phyloP scores from a whole-genome alignment of 768 basidiomycete species.

The Mycena amicta region DNA sequence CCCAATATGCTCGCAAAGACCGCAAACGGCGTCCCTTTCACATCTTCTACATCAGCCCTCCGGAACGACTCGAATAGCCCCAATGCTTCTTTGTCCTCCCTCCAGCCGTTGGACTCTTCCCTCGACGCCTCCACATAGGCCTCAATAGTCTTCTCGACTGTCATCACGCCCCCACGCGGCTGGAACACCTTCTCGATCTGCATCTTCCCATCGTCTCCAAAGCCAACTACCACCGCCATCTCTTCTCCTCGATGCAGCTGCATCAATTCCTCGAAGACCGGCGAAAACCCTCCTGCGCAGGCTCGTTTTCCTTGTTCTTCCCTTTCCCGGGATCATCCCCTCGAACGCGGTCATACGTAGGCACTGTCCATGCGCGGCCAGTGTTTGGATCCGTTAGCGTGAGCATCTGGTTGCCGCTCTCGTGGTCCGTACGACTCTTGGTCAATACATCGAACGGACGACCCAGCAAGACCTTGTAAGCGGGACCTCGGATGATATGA shows the following conservation, averaged over 20 bases:
- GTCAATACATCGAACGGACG: too few relatives aligned
- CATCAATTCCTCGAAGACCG: constrained; percentile 7
- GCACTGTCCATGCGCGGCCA: constrained; percentile 2
- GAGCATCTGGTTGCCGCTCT: constrained; percentile 24
- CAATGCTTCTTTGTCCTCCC: not conserved
- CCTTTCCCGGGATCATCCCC: not conserved
- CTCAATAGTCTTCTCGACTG: constrained; percentile 2
- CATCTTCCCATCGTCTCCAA: too few relatives aligned
- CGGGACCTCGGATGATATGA: constrained; percentile 27
- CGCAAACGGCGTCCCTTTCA: constrained; percentile 1
- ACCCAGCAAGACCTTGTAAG: too few relatives aligned
- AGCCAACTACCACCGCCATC: constrained; percentile 8
- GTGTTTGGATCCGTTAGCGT: constrained; percentile 31
- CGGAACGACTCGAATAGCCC: not conserved
- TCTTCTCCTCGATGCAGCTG: constrained; percentile 9
- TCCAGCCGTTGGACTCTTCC: not conserved
- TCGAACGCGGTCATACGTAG: constrained; percentile 10
- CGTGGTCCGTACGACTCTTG: constrained; percentile 20
- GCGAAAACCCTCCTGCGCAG: constrained; percentile 10
- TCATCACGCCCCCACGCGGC: constrained; percentile 11
- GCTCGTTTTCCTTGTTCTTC: not conserved
- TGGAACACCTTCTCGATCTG: constrained; percentile 3
- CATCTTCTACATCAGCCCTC: not conserved
- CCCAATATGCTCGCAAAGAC: constrained; percentile 8
- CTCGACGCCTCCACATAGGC: constrained; percentile 3